Evolutionary conservation across 1,284 basidiomycete species (phyloP), one percentile per base, ranked within the genome.

Genomic region (Ustilago crameri): DNA sequence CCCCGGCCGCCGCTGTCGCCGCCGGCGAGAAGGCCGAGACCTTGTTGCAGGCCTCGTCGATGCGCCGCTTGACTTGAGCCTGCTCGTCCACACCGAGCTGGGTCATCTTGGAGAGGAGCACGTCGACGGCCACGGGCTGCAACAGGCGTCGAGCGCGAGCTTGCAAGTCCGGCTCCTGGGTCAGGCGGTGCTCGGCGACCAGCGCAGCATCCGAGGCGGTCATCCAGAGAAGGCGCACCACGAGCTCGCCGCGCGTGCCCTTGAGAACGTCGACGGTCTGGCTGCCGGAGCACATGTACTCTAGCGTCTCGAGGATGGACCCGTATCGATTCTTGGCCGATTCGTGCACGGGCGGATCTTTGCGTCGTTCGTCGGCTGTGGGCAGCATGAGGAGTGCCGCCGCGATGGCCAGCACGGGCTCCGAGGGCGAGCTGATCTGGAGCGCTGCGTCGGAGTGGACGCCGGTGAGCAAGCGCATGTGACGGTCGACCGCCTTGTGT

Each of bases 181-280:
- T n/a, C 5, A 9, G 35, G 9, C 35, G 35, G 5, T n/a, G 35
- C 35, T 37, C 35, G 9, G n/a, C n/a, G 17, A 14, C 9, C 35
- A 9, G 8, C 5, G 35, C 35, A 7, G 65, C 58, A 23, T 68
- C 65, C 42, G 54, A 53, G 9, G 59, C 65, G 2, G n/a, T n/a
- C 10, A 43, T 62, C 34, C 53, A 9, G 23, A 45, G n/a, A 5
- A 62, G 23, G 15, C 51, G 54, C 37, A 41, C 18, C 5, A 30
- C 46, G 3, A 68, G 42, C 38, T 62, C 51, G 26, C 65, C 59
- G 12, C 40, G 17, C 0, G 35, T 38, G 18, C 40, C 40, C 3
- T 22, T 42, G n/a, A 20, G 9, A 7, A 42, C 22, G 5, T 18
- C 20, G 40, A 42, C 3, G 35, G 41, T 52, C 12, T 51, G 47